Percentiles rank a stretch among this genome's conserved stretches.
phyloP scores from a whole-genome alignment of 768 basidiomycete species.

The Erythrobasidium yunnanense region DNA sequence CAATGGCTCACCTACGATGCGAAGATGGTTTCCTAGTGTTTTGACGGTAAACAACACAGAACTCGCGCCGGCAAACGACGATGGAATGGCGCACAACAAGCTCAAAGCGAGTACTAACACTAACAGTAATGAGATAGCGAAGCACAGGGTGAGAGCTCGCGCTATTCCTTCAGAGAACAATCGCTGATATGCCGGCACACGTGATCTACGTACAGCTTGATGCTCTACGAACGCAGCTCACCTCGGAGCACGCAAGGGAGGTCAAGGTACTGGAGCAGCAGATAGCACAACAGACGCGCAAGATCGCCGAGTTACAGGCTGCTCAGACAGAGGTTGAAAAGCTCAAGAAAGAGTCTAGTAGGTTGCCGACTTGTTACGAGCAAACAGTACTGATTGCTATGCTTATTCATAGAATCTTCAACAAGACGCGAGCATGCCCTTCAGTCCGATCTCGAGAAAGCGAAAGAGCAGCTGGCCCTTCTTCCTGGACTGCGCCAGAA shows the following conservation, averaged over 20 bases:
- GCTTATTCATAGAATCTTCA: neutral
- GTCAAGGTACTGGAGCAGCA: neutral
- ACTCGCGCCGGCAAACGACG: neutral
- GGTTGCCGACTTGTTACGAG: neutral
- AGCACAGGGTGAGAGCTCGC: neutral
- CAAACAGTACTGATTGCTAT: neutral
- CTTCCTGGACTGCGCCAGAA: constrained; percentile 1
- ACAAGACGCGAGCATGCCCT: neutral
- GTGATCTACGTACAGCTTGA: too few species aligned
- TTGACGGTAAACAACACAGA: neutral
- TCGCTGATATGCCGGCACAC: too few species aligned
- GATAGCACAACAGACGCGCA: neutral
- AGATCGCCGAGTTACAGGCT: neutral
- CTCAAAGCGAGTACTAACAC: neutral
- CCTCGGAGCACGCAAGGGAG: neutral
- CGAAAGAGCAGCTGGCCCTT: neutral
- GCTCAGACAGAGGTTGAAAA: neutral
- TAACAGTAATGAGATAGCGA: neutral
- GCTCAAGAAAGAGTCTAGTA: neutral
- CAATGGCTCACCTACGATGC: neutral
- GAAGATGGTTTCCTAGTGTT: neutral
- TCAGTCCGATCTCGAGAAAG: neutral
- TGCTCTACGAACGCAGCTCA: neutral
- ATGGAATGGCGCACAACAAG: neutral
- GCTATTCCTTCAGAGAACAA: too few species aligned